Conservation (phyloP, 1,284 basidiomycete genomes). For the Athelia sp. region DNA sequence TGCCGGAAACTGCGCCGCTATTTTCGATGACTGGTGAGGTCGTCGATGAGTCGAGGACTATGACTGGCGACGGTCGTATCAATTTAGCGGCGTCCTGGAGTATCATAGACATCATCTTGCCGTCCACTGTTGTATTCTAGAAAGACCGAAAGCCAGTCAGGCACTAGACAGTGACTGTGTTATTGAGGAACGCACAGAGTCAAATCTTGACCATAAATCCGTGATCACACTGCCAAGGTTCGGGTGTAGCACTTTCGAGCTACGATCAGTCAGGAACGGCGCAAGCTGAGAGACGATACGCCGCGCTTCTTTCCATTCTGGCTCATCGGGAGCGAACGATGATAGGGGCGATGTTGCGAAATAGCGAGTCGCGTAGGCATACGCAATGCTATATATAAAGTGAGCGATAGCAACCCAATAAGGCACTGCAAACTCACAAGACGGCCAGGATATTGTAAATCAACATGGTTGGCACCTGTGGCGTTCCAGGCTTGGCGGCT, state of each 20-base stretch:
- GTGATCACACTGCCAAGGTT: conserved; percentile 47
- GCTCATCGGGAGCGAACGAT: conserved; percentile 26
- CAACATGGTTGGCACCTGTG: conserved; percentile 38
- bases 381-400: conserved; percentile 46
- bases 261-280: conserved; percentile 59
- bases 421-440: conserved; percentile 42
- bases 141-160: neutral
- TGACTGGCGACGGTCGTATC: conserved; percentile 42
- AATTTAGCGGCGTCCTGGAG: conserved; percentile 48
- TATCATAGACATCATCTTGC: conserved; percentile 38
- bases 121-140: conserved; percentile 22
- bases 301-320: conserved; percentile 41
- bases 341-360: conserved; percentile 55
- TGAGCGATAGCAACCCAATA: neutral
- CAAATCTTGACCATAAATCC: conserved; percentile 57
- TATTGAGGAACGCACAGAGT: conserved; percentile 33
- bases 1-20: conserved; percentile 9
- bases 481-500: conserved; percentile 34
- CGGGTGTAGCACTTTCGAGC: conserved; percentile 43
- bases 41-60: conserved; percentile 17
- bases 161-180: neutral
- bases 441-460: conserved; percentile 62
- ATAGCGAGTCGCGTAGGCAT: conserved; percentile 58
- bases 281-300: conserved; percentile 43
- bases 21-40: conserved; percentile 10